phyloP scores from a whole-genome alignment of 2,329 filamentous ascomycete genomes.

The Diaporthe nobilis region DNA sequence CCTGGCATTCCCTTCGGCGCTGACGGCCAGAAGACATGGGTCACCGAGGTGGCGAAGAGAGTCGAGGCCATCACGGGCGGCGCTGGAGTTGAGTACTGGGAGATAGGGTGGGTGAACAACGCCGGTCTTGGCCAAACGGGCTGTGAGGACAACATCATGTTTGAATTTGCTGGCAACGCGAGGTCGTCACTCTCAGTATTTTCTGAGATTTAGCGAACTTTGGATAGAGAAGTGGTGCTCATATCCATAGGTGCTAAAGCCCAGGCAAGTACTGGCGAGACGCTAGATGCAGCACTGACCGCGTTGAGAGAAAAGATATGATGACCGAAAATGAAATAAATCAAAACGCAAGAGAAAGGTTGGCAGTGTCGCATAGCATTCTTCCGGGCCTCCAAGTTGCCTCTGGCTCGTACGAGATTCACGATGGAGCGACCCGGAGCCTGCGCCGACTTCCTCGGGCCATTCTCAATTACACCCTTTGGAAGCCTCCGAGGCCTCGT shows the following conservation, averaged over 20 bases:
- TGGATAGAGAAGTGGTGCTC: not conserved
- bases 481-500: not conserved
- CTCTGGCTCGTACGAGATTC: not conserved
- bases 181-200: constrained; percentile 12
- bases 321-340: too few species aligned
- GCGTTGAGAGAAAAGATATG: too few species aligned
- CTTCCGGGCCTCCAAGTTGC: not conserved
- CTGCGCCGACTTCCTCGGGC: not conserved
- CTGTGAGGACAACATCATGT: constrained; percentile 19
- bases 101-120: constrained; percentile 79
- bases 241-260: not conserved
- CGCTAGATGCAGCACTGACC: too few species aligned
- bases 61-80: constrained; percentile 68
- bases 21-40: constrained; percentile 73
- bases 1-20: constrained; percentile 71
- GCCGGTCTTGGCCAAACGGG: constrained; percentile 63
- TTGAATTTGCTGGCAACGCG: constrained; percentile 10
- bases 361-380: not conserved
- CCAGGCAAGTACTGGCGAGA: not conserved
- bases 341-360: not conserved
- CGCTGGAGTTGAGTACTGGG: constrained; percentile 79
- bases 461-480: not conserved
- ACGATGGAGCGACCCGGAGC: not conserved
- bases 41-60: constrained; percentile 70
- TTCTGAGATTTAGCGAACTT: not conserved